phyloP scores from a whole-genome alignment of 768 basidiomycete species.

The Saitozyma podzolica region DNA sequence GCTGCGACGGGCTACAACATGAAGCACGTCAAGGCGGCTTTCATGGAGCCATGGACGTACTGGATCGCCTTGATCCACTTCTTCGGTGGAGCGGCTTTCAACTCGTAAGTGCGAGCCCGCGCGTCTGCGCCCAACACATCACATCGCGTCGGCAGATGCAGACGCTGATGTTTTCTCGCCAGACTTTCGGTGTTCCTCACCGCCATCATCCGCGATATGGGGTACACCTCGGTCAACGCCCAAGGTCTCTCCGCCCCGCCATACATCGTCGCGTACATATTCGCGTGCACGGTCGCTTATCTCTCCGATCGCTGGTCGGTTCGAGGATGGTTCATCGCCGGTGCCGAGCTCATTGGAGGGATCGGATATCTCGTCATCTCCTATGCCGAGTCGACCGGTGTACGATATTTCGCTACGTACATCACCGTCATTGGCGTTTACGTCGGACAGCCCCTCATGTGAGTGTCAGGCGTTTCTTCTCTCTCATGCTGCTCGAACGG shows the following conservation, averaged over 20 bases:
- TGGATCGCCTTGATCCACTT: conserved; percentile 29
- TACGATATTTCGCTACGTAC: conserved; percentile 24
- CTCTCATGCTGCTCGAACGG: no score
- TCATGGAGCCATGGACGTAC: conserved; percentile 24
- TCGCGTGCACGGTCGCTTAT: conserved; percentile 12
- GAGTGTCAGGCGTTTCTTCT: not conserved
- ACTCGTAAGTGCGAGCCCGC: conserved; percentile 9
- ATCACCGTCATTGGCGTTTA: conserved; percentile 24
- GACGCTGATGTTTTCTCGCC: not conserved
- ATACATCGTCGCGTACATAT: conserved; percentile 20
- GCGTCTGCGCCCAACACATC: not conserved
- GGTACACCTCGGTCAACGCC: conserved; percentile 23
- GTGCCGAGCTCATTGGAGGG: conserved; percentile 5
- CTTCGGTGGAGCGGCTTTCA: conserved; percentile 22
- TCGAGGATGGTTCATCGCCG: conserved; percentile 22
- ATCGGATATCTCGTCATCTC: conserved; percentile 25
- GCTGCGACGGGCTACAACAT: conserved; percentile 1
- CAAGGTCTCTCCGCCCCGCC: conserved; percentile 29
- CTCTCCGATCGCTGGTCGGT: conserved; percentile 19
- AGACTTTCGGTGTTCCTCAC: conserved; percentile 19
- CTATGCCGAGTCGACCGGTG: conserved; percentile 14
- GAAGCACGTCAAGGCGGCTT: conserved; percentile 7
- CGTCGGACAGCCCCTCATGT: conserved; percentile 25
- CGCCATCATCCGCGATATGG: conserved; percentile 30
- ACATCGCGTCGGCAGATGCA: not conserved